Conservation (phyloP, 352 stramenopile genomes). For the Pythium apleroticum region DNA sequence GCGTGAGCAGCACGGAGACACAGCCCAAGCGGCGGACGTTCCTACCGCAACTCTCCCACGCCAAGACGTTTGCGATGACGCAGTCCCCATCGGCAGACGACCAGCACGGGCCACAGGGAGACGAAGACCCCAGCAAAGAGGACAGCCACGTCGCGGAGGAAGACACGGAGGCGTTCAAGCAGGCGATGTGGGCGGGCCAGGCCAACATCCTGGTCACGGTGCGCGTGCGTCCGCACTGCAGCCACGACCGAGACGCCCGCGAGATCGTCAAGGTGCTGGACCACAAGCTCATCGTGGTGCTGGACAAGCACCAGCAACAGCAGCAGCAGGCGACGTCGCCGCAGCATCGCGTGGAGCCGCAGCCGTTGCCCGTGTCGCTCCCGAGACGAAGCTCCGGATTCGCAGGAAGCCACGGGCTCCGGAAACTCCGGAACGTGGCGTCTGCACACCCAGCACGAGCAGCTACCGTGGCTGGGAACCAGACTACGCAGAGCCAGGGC, state of each 20-base stretch:
- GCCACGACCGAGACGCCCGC: constrained; percentile 64
- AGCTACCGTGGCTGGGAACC: constrained; percentile 1
- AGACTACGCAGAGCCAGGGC: not conserved
- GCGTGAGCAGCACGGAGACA: constrained; percentile 1
- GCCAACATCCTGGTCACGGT: constrained; percentile 90
- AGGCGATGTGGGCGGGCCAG: constrained; percentile 86
- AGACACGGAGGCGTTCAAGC: constrained; percentile 64
- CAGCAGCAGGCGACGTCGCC: constrained; percentile 6
- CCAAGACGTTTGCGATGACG: constrained; percentile 16
- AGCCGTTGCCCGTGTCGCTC: constrained; percentile 1
- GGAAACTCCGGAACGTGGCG: constrained; percentile 39
- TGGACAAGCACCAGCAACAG: constrained; percentile 42
- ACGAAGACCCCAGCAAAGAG: not conserved
- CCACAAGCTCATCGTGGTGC: constrained; percentile 80
- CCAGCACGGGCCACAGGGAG: constrained; percentile 23
- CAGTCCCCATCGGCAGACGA: constrained; percentile 17
- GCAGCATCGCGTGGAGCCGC: not conserved
- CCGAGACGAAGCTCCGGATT: constrained; percentile 14
- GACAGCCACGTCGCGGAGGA: constrained; percentile 3
- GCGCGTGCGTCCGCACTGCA: constrained; percentile 76
- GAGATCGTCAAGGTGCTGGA: constrained; percentile 87
- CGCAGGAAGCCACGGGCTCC: constrained; percentile 27
- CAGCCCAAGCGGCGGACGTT: constrained; percentile 22
- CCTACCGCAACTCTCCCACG: constrained; percentile 26
- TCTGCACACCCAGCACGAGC: constrained; percentile 23